phyloP scores from a whole-genome alignment of 257 asterid species.

The Solanum tacnaense region DNA sequence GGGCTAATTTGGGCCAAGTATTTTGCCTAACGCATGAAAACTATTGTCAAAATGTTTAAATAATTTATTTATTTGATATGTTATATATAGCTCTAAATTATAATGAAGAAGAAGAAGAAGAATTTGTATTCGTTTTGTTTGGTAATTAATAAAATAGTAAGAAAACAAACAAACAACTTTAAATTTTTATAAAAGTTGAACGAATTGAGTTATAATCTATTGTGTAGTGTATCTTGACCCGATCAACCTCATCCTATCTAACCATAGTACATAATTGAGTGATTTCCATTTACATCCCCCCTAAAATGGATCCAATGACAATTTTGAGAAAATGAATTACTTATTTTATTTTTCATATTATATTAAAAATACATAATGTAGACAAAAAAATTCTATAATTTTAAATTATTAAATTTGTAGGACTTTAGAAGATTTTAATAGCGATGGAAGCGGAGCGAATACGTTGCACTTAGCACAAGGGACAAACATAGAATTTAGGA shows the following conservation, averaged over 20 bases:
- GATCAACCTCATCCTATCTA: not conserved
- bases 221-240: not conserved
- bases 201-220: not conserved
- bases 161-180: not conserved
- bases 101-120: not conserved
- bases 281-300: not conserved
- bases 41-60: not conserved
- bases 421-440: not conserved
- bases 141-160: not conserved
- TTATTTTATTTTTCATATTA: not conserved
- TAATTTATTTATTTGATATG: not conserved
- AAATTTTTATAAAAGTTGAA: too few relatives aligned
- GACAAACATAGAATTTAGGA: constrained; percentile 1
- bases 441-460: not conserved
- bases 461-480: constrained; percentile 2
- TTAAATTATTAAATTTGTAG: not conserved
- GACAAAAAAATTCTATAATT: not conserved
- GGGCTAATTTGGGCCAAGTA: not conserved
- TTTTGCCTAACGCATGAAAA: not conserved
- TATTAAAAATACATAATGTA: not conserved
- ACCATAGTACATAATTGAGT: not conserved
- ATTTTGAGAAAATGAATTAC: not conserved
- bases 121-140: not conserved
- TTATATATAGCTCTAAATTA: not conserved
- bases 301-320: not conserved